Percentiles rank a stretch among this genome's conserved stretches.
phyloP scores from a whole-genome alignment of 179 eudicot genomes.

The Spergularia azorica region DNA sequence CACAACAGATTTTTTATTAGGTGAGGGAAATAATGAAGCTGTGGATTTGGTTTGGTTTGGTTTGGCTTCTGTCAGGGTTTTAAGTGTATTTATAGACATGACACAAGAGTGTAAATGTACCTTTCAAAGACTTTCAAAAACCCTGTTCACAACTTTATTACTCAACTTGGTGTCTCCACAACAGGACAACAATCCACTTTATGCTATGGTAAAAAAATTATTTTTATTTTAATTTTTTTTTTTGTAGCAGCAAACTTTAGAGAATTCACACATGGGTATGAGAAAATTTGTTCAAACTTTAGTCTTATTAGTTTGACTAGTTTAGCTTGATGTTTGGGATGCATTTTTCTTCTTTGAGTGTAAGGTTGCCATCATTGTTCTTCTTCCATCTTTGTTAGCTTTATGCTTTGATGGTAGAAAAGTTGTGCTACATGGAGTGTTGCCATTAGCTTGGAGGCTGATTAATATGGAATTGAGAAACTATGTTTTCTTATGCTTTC shows the following conservation, averaged over 20 bases:
- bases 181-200: slow-evolving; percentile 30
- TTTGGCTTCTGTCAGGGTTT: slow-evolving; percentile 16
- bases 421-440: slow-evolving; percentile 24
- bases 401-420: background rate
- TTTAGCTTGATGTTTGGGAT: background rate
- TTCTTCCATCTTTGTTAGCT: slow-evolving; percentile 1
- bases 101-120: background rate
- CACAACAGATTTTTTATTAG: slow-evolving; percentile 24
- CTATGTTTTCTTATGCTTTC: slow-evolving; percentile 5
- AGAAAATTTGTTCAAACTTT: slow-evolving; percentile 8
- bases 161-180: background rate
- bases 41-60: slow-evolving; percentile 19
- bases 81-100: slow-evolving; percentile 36
- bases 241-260: background rate
- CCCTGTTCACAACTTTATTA: slow-evolving; percentile 25
- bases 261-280: slow-evolving; percentile 13
- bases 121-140: slow-evolving; percentile 18
- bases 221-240: background rate
- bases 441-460: slow-evolving; percentile 26
- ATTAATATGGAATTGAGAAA: background rate
- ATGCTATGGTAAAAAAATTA: slow-evolving; percentile 18
- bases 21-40: slow-evolving; percentile 18
- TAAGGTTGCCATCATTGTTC: slow-evolving; percentile 1
- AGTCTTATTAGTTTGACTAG: background rate
- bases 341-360: background rate